Conservation (phyloP, 331 rosid species). For the Ulmus americana region DNA sequence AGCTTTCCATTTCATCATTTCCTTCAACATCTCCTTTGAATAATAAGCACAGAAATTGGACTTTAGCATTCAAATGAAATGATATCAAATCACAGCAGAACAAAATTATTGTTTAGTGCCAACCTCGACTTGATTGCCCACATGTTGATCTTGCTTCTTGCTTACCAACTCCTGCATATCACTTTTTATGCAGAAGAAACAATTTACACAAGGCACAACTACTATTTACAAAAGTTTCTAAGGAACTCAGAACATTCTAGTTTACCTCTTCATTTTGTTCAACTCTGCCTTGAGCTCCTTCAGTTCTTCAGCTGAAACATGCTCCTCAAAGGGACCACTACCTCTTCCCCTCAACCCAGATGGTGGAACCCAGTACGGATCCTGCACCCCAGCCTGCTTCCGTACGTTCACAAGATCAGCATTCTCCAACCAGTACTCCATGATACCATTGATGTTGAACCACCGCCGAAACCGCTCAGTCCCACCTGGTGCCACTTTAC, state of each 20-base stretch:
- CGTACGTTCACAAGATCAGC: conserved; percentile 55
- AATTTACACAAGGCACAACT: neutral
- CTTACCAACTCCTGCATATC: conserved; percentile 61
- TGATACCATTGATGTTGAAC: conserved; percentile 58
- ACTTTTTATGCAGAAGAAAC: conserved; percentile 37
- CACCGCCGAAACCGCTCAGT: conserved; percentile 68
- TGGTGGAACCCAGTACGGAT: conserved; percentile 72
- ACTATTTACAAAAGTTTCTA: neutral
- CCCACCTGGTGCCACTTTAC: conserved; percentile 73
- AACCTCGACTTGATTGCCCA: conserved; percentile 47
- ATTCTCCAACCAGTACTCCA: conserved; percentile 94
- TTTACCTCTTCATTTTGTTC: conserved; percentile 65
- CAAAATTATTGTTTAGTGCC: conserved; percentile 24
- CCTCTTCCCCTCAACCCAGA: conserved; percentile 22
- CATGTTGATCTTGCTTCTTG: conserved; percentile 41
- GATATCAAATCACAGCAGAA: conserved; percentile 13
- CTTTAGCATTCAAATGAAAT: conserved; percentile 13
- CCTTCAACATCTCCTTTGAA: conserved; percentile 52
- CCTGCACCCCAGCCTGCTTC: conserved; percentile 66
- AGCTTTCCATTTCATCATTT: conserved; percentile 58
- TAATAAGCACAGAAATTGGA: conserved; percentile 17
- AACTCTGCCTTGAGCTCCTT: conserved; percentile 57
- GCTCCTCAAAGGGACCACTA: conserved; percentile 21
- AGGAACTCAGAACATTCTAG: neutral
- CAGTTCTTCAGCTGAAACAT: conserved; percentile 54